Evolutionary conservation across 345 rosid species (phyloP), one percentile per base, ranked within the genome.

Genomic region (Hibiscus syriacus): DNA sequence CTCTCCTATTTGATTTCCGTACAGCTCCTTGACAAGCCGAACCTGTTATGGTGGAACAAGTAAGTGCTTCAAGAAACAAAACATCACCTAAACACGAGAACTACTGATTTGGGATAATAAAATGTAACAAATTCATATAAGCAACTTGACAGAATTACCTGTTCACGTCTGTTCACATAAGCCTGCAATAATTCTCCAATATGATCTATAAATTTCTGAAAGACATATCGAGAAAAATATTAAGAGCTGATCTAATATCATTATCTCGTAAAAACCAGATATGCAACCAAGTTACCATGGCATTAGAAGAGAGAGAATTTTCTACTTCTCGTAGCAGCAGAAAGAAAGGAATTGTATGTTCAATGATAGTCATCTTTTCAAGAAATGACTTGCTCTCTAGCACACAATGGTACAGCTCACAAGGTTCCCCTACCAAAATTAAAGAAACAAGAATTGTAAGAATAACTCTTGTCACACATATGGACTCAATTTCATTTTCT

Each of bases 261-360:
- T n/a, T n/a, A n/a, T n/a, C n/a, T n/a, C n/a, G n/a, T n/a, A n/a
- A n/a, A n/a, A n/a, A n/a, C n/a, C n/a, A n/a, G n/a, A n/a, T n/a
- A n/a, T n/a, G n/a, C n/a, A n/a, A n/a, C n/a, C n/a, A n/a, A n/a
- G 49, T 85, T 74, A 89, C 99, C 92, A 87, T 91, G 69, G 97
- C 91, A 84, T 87, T 94, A 30, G 92, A 80, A 66, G 80, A 84
- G 69, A 91, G 97, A 78, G 92, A 78, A 82, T 76, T 86, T 87
- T 91, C 99, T 71, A 88, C 85, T 73, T 89, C 99, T 64, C 89
- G 84, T 62, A 91, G 70, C 20, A 96, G 97, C 70, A 94, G 76
- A 81, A 89, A 94, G 83, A 94, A 94, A 25, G 99, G 99, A 79
- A 94, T 69, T 71, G 97, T 94, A 70, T 94, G 99, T 74, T 94